Evolutionary conservation across 306 rosid genomes (phyloP), one percentile per base, ranked within the genome.

Genomic region (Gleditsia sinensis): DNA sequence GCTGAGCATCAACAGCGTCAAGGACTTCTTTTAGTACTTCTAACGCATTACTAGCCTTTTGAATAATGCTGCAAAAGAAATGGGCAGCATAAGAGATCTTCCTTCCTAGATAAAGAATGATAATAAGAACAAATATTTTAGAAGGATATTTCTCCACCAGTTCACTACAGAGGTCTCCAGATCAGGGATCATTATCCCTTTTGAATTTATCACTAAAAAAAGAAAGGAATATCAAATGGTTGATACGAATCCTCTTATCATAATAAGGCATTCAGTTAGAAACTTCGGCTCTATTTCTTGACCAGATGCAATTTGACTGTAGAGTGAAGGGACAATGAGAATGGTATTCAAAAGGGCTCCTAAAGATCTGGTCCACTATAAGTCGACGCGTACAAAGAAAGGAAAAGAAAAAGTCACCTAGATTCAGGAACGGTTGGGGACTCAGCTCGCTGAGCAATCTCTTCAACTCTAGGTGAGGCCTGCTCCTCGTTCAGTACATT

Each of bases 1-100:
- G 75, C 45, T 79, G 93, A 79, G 87, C 25, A 83, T 89, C 90
- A 62, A 89, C 88, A 21, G 98, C 97, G 72, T 91, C 97, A 46
- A 94, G 98, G 70, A 94, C 97, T 79, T 91, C 98, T 65, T 83
- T 91, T 33, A 94, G 83, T 59, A 94, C 89, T 77, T 88, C 94
- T 70, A 87, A 78, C 33, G 91, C 94, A 80, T 94, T 94, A 60
- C 85, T 65, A 55, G 98, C 98, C 88, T 94, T 94, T 71, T 88
- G 93, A 72, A 91, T 87, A 65, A 88, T 88, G 87, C 98, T 94
- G 90, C 84, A 86, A 76, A 33, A 77, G 55, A 81, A 3, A 77
- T 69, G 34, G 42, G 34, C 19, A 54, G 27, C 75, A 43, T 40
- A 55, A 59, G 83, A 60, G 56, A 81, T 27, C 28, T 55, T 40